Base-by-base conservation (phyloP, 2,329 filamentous ascomycete genomes). In the Aspergillus sp. region DNA sequence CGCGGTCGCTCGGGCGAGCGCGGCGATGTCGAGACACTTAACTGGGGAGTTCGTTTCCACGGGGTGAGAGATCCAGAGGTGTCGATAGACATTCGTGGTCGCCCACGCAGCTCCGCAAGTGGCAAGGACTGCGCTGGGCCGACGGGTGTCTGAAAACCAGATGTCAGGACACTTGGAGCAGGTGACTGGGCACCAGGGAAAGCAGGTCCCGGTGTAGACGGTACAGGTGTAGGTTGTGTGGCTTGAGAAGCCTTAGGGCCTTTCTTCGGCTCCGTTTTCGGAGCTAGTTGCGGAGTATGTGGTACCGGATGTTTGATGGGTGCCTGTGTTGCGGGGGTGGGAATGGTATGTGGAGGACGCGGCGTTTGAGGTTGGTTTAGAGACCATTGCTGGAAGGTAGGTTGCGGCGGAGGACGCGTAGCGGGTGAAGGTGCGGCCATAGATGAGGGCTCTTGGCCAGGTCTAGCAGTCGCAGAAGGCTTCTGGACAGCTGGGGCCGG, bases 31-130 rank as follows among this genome's bases (percentile, higher is more conserved):
- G 70, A 62, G 35, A 74, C 64, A 8, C 61, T 70, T 38, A 66
- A 47, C 11, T 61, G 64, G 19, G 72, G 70, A 33, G 66, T 65
- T 47, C 68, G 66, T 56, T 73, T 77, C 74, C 74, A 77, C 3
- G 72, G 75, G 1, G 74, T 77, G 16, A 66, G 65, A 20, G 73
- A 73, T 10, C 66, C 66, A n/a, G 67, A 64, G 1, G 72, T 75
- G 26, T 69, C 64, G 30, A 76, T 66, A 2, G 70, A 73, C 16
- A 68, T 61, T 14, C 65, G 67, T 4, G 60, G 59, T 13, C 64
- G 68, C 16, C 65, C 65, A 47, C 62, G 62, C 14, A 30, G 26
- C 55, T 59, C 16, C 67, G 62, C 40, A 61, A 56, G 36, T 60
- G 62, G 58, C 2, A 64, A 53, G 10, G 64, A 47, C 16, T 56